Evolutionary conservation across 768 basidiomycete species (phyloP).

Genomic region (Xerocomellus dryophilus): DNA sequence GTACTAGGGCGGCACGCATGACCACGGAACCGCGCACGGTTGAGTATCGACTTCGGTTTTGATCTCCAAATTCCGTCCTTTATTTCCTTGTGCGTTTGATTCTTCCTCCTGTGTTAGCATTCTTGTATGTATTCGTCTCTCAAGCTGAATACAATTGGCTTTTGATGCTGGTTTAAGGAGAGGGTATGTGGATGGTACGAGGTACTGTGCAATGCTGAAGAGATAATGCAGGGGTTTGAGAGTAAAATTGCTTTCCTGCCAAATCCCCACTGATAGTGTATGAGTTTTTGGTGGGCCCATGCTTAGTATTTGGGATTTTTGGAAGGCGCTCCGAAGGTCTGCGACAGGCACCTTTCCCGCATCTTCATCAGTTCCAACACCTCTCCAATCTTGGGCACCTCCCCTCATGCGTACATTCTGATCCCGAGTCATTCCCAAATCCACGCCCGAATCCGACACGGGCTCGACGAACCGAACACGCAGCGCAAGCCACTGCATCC

Average conservation of each 20-base stretch:
- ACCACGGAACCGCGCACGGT: neutral
- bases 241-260: no score
- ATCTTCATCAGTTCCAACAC: constrained; percentile 57
- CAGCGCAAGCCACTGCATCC: constrained; percentile 78
- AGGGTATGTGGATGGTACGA: no score
- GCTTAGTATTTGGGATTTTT: neutral
- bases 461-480: constrained; percentile 56
- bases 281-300: no score
- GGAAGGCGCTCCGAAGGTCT: constrained; percentile 47
- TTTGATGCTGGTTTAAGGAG: neutral
- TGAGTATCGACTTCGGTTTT: constrained; percentile 2
- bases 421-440: neutral
- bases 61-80: neutral
- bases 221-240: no score
- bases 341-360: constrained; percentile 48
- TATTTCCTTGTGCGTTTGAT: neutral
- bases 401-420: constrained; percentile 43
- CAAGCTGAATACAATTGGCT: constrained; percentile 20
- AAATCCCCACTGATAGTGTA: no score
- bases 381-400: constrained; percentile 68
- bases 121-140: constrained; percentile 24
- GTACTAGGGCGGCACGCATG: constrained; percentile 29
- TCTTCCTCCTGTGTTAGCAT: constrained; percentile 3
- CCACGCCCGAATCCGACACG: no score
- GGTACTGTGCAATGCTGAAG: no score